Percentiles rank a stretch among this genome's conserved stretches.
Evolutionary conservation across 768 basidiomycete species (phyloP).

Genomic region (Rhizopogon sp.): DNA sequence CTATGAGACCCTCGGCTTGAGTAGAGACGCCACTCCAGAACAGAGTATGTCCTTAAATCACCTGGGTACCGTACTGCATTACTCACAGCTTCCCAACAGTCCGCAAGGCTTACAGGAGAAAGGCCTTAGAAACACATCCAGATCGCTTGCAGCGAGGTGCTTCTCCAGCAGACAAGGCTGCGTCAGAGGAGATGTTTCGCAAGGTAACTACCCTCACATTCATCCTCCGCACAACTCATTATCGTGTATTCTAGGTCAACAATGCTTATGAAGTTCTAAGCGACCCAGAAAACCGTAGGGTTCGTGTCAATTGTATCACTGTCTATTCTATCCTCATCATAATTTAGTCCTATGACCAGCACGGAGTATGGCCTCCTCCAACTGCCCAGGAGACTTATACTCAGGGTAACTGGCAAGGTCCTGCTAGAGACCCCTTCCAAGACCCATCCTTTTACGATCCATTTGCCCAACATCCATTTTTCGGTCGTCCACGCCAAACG

Average conservation of each 20-base stretch:
- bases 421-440: conserved; percentile 12
- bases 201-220: conserved; percentile 33
- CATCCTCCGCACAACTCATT: conserved; percentile 10
- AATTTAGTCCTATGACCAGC: conserved; percentile 57
- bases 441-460: conserved; percentile 14
- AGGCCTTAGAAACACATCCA: conserved; percentile 70
- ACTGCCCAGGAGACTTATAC: conserved; percentile 8
- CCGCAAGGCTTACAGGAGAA: conserved; percentile 72
- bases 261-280: conserved; percentile 75
- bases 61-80: background rate
- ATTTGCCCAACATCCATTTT: conserved; percentile 17
- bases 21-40: conserved; percentile 51
- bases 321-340: background rate
- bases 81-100: conserved; percentile 35
- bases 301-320: conserved; percentile 20
- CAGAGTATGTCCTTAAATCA: conserved; percentile 46
- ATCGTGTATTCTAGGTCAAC: conserved; percentile 44
- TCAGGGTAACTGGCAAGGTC: conserved; percentile 8
- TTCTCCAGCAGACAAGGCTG: conserved; percentile 52
- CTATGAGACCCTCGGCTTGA: conserved; percentile 59
- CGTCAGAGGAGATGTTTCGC: conserved; percentile 55
- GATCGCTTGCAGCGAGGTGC: conserved; percentile 58
- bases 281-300: conserved; percentile 54
- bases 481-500: conserved; percentile 17
- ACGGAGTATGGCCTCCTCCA: conserved; percentile 77